Percentiles rank a stretch among this genome's conserved stretches.
Evolutionary conservation across 2,329 filamentous ascomycete species (phyloP).

Genomic region (Cladosporium velox): DNA sequence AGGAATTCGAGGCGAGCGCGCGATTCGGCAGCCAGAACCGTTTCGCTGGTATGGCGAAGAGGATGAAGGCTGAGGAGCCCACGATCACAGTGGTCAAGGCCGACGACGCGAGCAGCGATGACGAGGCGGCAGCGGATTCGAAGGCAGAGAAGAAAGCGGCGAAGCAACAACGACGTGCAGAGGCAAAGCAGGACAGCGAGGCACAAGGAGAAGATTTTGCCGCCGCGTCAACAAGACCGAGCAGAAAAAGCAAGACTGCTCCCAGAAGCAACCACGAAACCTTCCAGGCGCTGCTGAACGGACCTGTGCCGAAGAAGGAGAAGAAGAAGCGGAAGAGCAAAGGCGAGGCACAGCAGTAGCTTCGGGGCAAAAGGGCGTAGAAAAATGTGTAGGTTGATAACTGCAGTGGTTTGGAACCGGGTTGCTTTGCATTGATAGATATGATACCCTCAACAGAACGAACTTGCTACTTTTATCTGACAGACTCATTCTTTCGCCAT

Average conservation of each 20-base stretch:
- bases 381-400: not conserved
- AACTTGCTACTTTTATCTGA: constrained; percentile 7
- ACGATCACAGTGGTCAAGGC: constrained; percentile 21
- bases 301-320: constrained; percentile 34
- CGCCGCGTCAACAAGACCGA: not conserved
- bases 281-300: constrained; percentile 30
- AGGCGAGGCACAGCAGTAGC: constrained; percentile 6
- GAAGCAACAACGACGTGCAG: constrained; percentile 22
- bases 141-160: constrained; percentile 25
- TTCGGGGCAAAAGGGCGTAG: not conserved
- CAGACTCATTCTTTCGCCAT: not conserved
- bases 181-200: constrained; percentile 13
- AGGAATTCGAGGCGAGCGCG: constrained; percentile 32
- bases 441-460: constrained; percentile 21
- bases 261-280: constrained; percentile 26
- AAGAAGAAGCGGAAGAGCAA: constrained; percentile 31
- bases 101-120: constrained; percentile 19
- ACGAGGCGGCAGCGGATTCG: constrained; percentile 12
- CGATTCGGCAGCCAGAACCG: constrained; percentile 36
- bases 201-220: constrained; percentile 3
- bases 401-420: constrained; percentile 1
- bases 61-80: constrained; percentile 34
- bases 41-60: constrained; percentile 38
- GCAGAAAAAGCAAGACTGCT: constrained; percentile 16
- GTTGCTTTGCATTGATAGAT: constrained; percentile 18